Base-by-base conservation (phyloP, 352 stramenopile genomes). In the Phytophthora citricola region DNA sequence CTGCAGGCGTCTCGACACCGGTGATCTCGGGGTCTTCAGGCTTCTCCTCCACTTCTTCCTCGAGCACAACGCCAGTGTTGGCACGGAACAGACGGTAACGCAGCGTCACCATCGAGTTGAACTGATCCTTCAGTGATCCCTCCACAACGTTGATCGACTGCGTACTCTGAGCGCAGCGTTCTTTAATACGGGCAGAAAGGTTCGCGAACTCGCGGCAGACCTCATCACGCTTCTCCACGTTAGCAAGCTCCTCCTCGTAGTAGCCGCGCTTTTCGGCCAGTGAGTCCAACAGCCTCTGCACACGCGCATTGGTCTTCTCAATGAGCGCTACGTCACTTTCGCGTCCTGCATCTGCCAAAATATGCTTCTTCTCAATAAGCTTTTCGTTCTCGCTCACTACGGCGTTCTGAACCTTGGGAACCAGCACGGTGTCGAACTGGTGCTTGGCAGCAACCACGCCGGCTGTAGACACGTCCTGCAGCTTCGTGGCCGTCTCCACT, bases 361-460 rank as follows among this genome's bases (percentile, higher is more conserved):
- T 75, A 0, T 85, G 66, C 55, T 91, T 92, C 77, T 97, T 95
- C 51, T 90, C 65, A 29, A 90, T 72, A 20, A 97, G 69, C 73
- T 95, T 93, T 29, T 93, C 81, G 52, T 93, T 92, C 59, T 91
- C 85, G 45, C 71, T 81, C 53, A 92, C 82, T 5, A 91, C 76
- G 1, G 76, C 72, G 14, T 82, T 78, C 24, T 93, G 80, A 5
- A 92, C 83, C 69, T 95, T 92, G 0, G 88, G 85, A 27, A 91
- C 74, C 5, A 91, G 39, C 6, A 94, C 75, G 14, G 73, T 74
- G 27, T 92, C 85, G 40, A 94, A 93, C 38, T 90, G 66, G 15
- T 81, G 73, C 64, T 88, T 92, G 7, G 83, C 83, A 17, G 79
- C 69, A 31, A 92, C 61, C 27, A 94, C 85, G 20, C 75, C 84